phyloP scores from a whole-genome alignment of 2,329 filamentous ascomycete species.

The Ophiostoma tasmaniense region DNA sequence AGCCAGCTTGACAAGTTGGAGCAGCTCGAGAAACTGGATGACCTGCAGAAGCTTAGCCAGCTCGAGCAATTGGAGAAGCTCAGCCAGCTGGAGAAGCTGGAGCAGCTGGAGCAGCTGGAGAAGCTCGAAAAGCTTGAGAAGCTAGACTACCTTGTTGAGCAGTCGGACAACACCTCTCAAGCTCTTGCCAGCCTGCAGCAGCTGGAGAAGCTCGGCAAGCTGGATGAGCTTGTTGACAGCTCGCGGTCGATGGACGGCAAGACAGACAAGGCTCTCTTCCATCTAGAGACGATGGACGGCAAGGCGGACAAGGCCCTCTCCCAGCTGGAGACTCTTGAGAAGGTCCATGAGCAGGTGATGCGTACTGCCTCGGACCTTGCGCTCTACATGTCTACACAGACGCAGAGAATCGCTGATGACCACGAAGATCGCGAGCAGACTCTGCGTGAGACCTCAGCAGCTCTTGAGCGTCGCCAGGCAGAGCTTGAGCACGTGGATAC shows the following conservation, averaged over 20 bases:
- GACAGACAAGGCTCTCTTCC: constrained; percentile 60
- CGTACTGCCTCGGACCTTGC: constrained; percentile 76
- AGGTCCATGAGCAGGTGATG: constrained; percentile 81
- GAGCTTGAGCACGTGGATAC: constrained; percentile 56
- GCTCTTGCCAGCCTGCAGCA: neutral
- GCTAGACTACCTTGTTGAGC: constrained; percentile 29
- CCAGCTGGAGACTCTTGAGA: constrained; percentile 74
- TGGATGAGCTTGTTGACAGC: constrained; percentile 52
- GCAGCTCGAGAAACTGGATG: constrained; percentile 46
- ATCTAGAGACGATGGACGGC: constrained; percentile 53
- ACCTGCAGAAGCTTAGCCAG: constrained; percentile 5
- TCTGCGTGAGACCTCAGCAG: constrained; percentile 68
- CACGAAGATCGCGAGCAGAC: constrained; percentile 71
- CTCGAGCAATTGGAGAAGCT: constrained; percentile 35
- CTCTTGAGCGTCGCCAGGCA: constrained; percentile 66
- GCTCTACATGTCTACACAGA: constrained; percentile 70
- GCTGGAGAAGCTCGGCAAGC: constrained; percentile 46
- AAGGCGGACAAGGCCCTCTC: constrained; percentile 57
- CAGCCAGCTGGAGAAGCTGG: constrained; percentile 38
- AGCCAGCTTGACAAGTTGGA: neutral
- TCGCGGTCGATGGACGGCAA: constrained; percentile 34
- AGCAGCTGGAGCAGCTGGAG: constrained; percentile 38
- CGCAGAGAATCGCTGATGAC: constrained; percentile 64
- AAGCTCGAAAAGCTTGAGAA: constrained; percentile 44
- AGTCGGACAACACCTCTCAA: neutral